Evolutionary conservation across 2,329 filamentous ascomycete genomes (phyloP).

Genomic region (Aspergillus novofumigatus): DNA sequence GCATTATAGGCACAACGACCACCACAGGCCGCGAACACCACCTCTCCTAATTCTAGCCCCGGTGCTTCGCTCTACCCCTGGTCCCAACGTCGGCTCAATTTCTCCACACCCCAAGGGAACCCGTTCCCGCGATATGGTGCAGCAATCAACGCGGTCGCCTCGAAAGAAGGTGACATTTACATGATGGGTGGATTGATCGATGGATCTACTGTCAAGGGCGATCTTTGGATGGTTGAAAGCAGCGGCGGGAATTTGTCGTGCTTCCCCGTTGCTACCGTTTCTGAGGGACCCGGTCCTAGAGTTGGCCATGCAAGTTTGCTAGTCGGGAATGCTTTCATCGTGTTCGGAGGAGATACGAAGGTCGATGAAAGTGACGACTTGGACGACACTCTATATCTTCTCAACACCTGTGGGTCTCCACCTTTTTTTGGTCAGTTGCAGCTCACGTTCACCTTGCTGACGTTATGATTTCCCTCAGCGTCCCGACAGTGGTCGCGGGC

Average conservation of each 20-base stretch:
- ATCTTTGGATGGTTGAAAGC: slow-evolving; percentile 96
- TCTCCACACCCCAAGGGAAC: slow-evolving; percentile 73
- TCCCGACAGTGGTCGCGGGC: slow-evolving; percentile 98
- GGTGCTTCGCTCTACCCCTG: slow-evolving; percentile 89
- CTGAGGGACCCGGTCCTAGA: slow-evolving; percentile 89
- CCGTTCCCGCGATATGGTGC: slow-evolving; percentile 97
- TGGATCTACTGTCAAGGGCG: slow-evolving; percentile 91
- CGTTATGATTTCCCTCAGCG: slow-evolving; percentile 50
- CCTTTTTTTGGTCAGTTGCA: slow-evolving; percentile 11
- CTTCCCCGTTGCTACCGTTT: slow-evolving; percentile 85
- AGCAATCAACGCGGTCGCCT: slow-evolving; percentile 85
- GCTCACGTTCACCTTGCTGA: not conserved
- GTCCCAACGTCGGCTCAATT: slow-evolving; percentile 85
- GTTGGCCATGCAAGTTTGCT: slow-evolving; percentile 91
- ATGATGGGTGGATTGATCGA: slow-evolving; percentile 96
- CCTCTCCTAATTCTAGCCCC: slow-evolving; percentile 46
- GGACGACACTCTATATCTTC: slow-evolving; percentile 90
- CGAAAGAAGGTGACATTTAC: slow-evolving; percentile 95
- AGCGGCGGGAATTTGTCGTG: slow-evolving; percentile 77
- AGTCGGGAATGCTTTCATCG: slow-evolving; percentile 97
- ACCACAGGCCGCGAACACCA: slow-evolving; percentile 54
- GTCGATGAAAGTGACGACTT: slow-evolving; percentile 86
- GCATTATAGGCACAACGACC: slow-evolving; percentile 26
- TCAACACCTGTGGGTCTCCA: slow-evolving; percentile 83
- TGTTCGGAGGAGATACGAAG: slow-evolving; percentile 97